phyloP scores from a whole-genome alignment of 495 filamentous ascomycete species.

The Glonium stellatum region DNA sequence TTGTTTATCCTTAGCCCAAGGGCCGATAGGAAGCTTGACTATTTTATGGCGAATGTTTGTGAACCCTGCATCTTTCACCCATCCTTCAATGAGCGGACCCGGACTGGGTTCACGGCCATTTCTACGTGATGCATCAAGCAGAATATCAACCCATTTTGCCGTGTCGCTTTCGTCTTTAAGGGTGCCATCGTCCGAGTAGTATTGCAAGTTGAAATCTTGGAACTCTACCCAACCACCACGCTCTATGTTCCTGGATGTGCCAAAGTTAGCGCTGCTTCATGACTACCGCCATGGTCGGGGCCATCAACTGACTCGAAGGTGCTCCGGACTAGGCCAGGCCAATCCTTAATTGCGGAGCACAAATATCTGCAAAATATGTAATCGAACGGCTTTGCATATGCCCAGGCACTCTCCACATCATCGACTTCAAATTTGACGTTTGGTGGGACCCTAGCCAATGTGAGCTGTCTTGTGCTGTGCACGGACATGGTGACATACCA shows the following conservation, averaged over 20 bases:
- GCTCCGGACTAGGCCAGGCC: conserved; percentile 14
- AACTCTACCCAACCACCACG: conserved; percentile 25
- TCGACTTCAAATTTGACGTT: conserved; percentile 27
- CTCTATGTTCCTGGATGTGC: conserved; percentile 3
- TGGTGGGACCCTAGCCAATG: conserved; percentile 14
- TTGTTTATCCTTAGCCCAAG: conserved; percentile 21
- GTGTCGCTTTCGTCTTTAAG: conserved; percentile 7
- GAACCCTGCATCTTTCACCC: conserved; percentile 30
- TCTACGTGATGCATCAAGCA: not conserved
- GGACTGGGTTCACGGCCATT: conserved; percentile 18
- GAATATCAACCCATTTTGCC: conserved; percentile 4
- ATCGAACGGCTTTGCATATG: conserved; percentile 18
- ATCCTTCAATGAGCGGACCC: conserved; percentile 15
- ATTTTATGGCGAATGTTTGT: conserved; percentile 18
- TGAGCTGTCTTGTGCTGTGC: not conserved
- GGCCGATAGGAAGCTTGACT: conserved; percentile 18
- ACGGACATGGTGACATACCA: conserved; percentile 1
- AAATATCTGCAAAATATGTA: conserved; percentile 16
- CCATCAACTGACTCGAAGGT: not conserved
- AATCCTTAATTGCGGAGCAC: conserved; percentile 10
- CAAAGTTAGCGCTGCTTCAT: not conserved
- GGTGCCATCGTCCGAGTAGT: conserved; percentile 28
- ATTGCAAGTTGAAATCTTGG: conserved; percentile 18
- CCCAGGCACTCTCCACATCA: conserved; percentile 22
- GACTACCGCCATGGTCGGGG: not conserved